These are phyloP conservation scores for Macrophomina pseudophaseolina DNA, from an alignment of 2,329 filamentous ascomycete species.

Conservation along the genomic window DNA sequence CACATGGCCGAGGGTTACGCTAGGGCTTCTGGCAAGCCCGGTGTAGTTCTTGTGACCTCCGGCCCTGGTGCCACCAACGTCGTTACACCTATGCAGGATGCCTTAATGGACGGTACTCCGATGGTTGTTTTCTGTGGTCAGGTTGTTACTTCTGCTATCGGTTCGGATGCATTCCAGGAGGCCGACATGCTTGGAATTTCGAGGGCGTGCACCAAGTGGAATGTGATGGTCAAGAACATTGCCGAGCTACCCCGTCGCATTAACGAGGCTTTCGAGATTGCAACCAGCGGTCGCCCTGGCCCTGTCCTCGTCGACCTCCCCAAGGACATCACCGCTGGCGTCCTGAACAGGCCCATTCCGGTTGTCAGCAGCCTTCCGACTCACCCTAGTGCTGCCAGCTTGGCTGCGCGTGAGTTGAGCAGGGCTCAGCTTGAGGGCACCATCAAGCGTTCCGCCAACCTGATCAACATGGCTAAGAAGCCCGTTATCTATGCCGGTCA, in stretches of 20 bases:
- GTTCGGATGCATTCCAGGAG: slow-evolving; percentile 96
- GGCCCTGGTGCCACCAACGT: slow-evolving; percentile 97
- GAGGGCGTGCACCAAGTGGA: slow-evolving; percentile 97
- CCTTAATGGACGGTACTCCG: slow-evolving; percentile 91
- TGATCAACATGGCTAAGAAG: slow-evolving; percentile 90
- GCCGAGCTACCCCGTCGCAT: slow-evolving; percentile 92
- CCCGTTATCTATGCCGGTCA: slow-evolving; percentile 95
- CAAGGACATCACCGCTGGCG: slow-evolving; percentile 91
- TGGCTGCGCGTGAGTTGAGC: slow-evolving; percentile 76
- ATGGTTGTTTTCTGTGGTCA: slow-evolving; percentile 96
- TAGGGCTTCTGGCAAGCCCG: slow-evolving; percentile 88
- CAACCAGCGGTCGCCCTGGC: slow-evolving; percentile 89
- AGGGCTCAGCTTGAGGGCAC: slow-evolving; percentile 74
- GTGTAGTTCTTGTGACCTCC: slow-evolving; percentile 95
- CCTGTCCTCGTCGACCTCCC: slow-evolving; percentile 95
- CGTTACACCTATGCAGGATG: slow-evolving; percentile 94
- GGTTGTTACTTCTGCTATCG: slow-evolving; percentile 87
- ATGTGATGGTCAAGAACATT: slow-evolving; percentile 96
- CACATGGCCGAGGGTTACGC: slow-evolving; percentile 99
- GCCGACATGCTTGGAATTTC: slow-evolving; percentile 94
- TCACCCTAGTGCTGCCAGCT: slow-evolving; percentile 83
- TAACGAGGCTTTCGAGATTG: slow-evolving; percentile 98
- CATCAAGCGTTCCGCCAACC: slow-evolving; percentile 75
- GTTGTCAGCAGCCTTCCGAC: slow-evolving; percentile 73
- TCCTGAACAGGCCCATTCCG: slow-evolving; percentile 83